These are phyloP conservation scores for Citrullus mucosospermus DNA, from an alignment of 306 rosid species.

Conservation along the genomic window DNA sequence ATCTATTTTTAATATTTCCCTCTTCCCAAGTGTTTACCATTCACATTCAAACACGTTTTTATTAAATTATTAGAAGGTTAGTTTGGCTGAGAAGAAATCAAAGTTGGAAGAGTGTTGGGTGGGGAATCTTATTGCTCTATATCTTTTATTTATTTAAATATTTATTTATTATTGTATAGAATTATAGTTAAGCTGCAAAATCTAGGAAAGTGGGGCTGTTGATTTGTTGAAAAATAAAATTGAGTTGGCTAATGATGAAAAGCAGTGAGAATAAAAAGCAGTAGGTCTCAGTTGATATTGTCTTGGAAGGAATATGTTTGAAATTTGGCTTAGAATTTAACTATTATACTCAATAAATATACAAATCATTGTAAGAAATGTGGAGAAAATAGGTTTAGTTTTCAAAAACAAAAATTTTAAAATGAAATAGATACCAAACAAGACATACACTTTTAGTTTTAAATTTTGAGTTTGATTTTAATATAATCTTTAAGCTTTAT, in stretches of 20 bases:
- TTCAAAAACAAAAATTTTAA: no score
- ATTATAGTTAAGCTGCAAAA: not conserved
- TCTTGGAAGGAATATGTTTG: no score
- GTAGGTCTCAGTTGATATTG: no score
- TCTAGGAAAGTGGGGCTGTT: not conserved
- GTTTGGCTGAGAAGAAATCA: not conserved
- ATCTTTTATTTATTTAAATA: not conserved
- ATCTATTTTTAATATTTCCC: not conserved
- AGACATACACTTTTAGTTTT: no score
- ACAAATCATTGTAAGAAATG: no score
- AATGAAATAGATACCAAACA: no score
- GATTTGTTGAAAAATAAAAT: not conserved
- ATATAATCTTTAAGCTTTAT: no score
- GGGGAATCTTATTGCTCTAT: not conserved
- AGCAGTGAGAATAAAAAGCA: not conserved
- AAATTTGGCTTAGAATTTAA: no score
- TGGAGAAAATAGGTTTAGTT: no score
- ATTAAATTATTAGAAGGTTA: not conserved
- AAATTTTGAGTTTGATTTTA: no score
- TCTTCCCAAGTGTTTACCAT: not conserved
- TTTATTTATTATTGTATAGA: not conserved
- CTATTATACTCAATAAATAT: no score
- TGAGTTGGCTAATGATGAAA: not conserved
- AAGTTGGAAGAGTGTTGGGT: not conserved
- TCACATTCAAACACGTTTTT: not conserved